Conservation (phyloP, 1,139 yeast species). For the Saccharomycopsis hybrid region DNA sequence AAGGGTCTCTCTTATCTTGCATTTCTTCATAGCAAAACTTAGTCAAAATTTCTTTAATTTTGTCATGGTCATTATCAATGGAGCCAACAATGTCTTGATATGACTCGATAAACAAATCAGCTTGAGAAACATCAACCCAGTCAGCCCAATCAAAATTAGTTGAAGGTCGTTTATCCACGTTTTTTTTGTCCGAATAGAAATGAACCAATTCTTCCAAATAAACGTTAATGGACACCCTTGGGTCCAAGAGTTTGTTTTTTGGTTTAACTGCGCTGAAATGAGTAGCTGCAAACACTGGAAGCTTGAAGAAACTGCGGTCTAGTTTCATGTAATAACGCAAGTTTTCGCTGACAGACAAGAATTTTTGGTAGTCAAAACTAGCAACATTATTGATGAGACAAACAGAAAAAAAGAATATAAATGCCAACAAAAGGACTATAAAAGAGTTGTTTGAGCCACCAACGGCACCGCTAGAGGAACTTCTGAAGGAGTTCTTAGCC, state of each 20-base stretch:
- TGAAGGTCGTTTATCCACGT: constrained; percentile 17
- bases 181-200: constrained; percentile 1
- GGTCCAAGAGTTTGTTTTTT: constrained; percentile 13
- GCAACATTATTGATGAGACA: constrained; percentile 4
- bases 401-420: background rate
- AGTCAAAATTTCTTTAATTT: constrained; percentile 20
- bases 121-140: constrained; percentile 27
- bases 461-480: background rate
- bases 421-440: background rate
- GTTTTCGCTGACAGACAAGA: constrained; percentile 10
- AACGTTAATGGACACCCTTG: constrained; percentile 16
- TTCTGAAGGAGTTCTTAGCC: constrained; percentile 6
- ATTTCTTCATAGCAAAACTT: constrained; percentile 25
- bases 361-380: constrained; percentile 11
- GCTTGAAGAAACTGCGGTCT: constrained; percentile 15
- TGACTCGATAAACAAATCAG: constrained; percentile 24
- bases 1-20: constrained; percentile 24
- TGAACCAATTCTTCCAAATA: constrained; percentile 6
- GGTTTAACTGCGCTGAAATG: constrained; percentile 5
- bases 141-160: constrained; percentile 28
- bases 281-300: constrained; percentile 16
- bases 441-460: background rate
- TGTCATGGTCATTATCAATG: constrained; percentile 21
- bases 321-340: constrained; percentile 16
- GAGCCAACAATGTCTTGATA: constrained; percentile 21